phyloP scores from a whole-genome alignment of 495 filamentous ascomycete species.

The Talaromyces borbonicus region DNA sequence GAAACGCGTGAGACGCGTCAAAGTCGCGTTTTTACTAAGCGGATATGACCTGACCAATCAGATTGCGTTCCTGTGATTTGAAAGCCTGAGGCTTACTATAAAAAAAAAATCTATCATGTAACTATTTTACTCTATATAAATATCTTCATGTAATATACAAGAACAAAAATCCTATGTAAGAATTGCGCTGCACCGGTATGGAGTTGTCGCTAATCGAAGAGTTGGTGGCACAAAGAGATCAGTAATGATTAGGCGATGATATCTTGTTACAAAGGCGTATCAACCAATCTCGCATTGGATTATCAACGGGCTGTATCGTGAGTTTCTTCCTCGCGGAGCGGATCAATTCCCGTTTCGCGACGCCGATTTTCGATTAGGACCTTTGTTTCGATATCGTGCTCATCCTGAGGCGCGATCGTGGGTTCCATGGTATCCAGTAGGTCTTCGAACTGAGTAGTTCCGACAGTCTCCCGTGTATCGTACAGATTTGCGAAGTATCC shows the following conservation, averaged over 20 bases:
- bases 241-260: too few species aligned
- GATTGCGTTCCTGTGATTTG: background rate
- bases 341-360: conserved; percentile 6
- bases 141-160: too few species aligned
- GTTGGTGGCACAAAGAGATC: background rate
- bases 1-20: conserved; percentile 21
- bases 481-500: too few species aligned
- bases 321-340: conserved; percentile 3
- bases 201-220: background rate
- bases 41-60: background rate
- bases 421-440: conserved; percentile 2
- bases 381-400: conserved; percentile 20
- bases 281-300: background rate
- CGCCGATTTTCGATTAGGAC: conserved; percentile 9
- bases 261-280: too few species aligned
- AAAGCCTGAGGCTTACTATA: background rate
- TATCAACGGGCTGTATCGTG: background rate
- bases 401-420: conserved; percentile 14
- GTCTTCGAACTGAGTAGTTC: background rate
- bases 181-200: too few species aligned
- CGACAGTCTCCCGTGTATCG: too few species aligned
- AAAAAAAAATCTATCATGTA: too few species aligned
- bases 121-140: too few species aligned
- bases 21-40: background rate
- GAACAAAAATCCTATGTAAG: too few species aligned